These are phyloP conservation scores for Talaromyces albobiverticillius DNA, from an alignment of 2,329 filamentous ascomycete genomes.

Conservation along the genomic window DNA sequence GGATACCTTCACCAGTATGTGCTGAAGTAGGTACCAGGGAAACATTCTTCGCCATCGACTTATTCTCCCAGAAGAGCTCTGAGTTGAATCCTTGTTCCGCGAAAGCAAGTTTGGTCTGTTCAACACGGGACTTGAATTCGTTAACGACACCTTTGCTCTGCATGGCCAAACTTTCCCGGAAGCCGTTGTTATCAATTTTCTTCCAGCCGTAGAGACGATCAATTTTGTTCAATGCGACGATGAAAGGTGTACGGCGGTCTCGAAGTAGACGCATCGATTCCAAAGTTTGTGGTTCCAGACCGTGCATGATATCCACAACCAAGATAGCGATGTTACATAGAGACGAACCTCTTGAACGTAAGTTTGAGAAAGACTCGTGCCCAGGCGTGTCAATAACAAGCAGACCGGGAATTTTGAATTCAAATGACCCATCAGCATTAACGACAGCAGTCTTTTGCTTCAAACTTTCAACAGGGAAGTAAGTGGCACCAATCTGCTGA, in stretches of 20 bases:
- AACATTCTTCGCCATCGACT: constrained; percentile 89
- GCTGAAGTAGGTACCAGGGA: constrained; percentile 97
- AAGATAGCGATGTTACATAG: constrained; percentile 99
- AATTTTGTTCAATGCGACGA: constrained; percentile 98
- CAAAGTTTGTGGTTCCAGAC: constrained; percentile 91
- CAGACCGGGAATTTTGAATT: constrained; percentile 96
- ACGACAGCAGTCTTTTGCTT: constrained; percentile 89
- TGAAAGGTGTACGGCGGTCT: constrained; percentile 94
- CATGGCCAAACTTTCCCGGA: constrained; percentile 83
- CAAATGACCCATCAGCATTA: constrained; percentile 84
- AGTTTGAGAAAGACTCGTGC: constrained; percentile 99
- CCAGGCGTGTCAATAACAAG: constrained; percentile 97
- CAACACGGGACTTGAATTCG: constrained; percentile 87
- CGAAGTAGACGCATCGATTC: constrained; percentile 95
- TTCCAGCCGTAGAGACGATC: constrained; percentile 99
- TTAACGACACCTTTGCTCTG: constrained; percentile 92
- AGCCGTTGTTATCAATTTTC: constrained; percentile 97
- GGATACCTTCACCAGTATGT: constrained; percentile 98
- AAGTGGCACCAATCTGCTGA: constrained; percentile 98
- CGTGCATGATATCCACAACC: constrained; percentile 99
- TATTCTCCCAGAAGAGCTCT: constrained; percentile 96
- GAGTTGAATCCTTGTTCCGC: constrained; percentile 97
- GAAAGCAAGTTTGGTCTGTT: constrained; percentile 90
- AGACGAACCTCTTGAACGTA: constrained; percentile 93
- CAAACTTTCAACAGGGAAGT: constrained; percentile 94